These are phyloP conservation scores for Yamadazyma kanchanaburiensis DNA, from an alignment of 1,139 yeast genomes.

Conservation along the genomic window DNA sequence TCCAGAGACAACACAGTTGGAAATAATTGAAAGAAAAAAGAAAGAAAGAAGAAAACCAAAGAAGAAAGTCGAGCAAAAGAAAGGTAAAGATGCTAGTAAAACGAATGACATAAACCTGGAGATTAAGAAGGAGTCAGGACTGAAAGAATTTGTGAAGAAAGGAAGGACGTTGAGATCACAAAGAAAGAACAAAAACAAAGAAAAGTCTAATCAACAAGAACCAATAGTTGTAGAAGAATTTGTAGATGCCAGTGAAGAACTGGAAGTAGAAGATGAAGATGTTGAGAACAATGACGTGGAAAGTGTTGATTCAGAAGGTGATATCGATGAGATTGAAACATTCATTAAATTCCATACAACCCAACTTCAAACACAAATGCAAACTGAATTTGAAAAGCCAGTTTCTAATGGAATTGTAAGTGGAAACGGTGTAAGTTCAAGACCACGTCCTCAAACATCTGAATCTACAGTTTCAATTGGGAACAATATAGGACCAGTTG, in stretches of 20 bases:
- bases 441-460: too few relatives aligned
- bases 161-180: background rate
- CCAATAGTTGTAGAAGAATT: constrained; percentile 3
- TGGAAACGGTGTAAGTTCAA: too few relatives aligned
- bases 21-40: constrained; percentile 2
- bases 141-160: background rate
- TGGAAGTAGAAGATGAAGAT: constrained; percentile 5
- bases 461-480: too few relatives aligned
- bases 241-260: constrained; percentile 6
- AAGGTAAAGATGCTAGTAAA: background rate
- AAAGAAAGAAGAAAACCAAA: constrained; percentile 1
- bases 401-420: too few relatives aligned
- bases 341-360: constrained; percentile 27
- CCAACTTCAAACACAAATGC: constrained; percentile 14
- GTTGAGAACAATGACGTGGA: constrained; percentile 6
- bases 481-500: too few relatives aligned
- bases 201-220: background rate
- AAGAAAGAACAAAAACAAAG: background rate
- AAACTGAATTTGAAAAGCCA: constrained; percentile 1
- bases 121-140: too few relatives aligned
- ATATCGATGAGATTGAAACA: constrained; percentile 30
- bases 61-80: background rate
- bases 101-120: too few relatives aligned
- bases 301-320: constrained; percentile 5
- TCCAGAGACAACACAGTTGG: constrained; percentile 1